A percentile compares a stretch with the other conserved stretches of the same genome.
Evolutionary conservation across 2,329 filamentous ascomycete species (phyloP).

Genomic region (Cercospora brassicicola): DNA sequence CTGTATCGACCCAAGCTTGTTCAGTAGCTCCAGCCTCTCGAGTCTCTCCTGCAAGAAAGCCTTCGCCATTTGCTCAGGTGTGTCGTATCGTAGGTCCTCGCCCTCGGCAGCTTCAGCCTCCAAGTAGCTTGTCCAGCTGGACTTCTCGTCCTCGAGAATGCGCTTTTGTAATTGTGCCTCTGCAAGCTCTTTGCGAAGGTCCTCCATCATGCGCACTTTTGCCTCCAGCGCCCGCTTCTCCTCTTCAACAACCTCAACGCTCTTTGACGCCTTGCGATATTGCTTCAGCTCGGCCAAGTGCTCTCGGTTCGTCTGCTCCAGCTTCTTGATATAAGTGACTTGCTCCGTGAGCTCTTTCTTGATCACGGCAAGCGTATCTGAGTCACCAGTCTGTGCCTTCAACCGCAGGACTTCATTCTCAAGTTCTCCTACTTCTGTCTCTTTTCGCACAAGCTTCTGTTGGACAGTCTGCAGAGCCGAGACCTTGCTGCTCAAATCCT

Average conservation of each 20-base stretch:
- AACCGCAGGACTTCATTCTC: constrained; percentile 81
- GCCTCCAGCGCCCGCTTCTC: constrained; percentile 83
- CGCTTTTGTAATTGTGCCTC: constrained; percentile 82
- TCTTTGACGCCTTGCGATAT: constrained; percentile 76
- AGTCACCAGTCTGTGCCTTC: constrained; percentile 83
- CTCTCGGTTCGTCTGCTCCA: constrained; percentile 79
- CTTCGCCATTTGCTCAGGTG: constrained; percentile 81
- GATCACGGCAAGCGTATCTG: constrained; percentile 80
- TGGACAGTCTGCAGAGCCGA: constrained; percentile 62
- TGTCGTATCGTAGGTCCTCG: constrained; percentile 73
- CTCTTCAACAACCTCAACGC: constrained; percentile 91
- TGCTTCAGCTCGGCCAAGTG: constrained; percentile 78
- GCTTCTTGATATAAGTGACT: constrained; percentile 80
- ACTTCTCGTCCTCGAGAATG: constrained; percentile 81
- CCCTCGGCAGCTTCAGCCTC: constrained; percentile 64
- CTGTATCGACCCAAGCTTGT: constrained; percentile 75
- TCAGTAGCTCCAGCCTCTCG: constrained; percentile 74
- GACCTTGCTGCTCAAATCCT: constrained; percentile 59
- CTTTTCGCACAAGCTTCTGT: constrained; percentile 65
- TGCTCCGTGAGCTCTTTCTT: constrained; percentile 88
- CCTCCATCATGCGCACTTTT: constrained; percentile 71
- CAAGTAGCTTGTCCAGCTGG: constrained; percentile 83
- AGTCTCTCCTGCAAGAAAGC: constrained; percentile 81
- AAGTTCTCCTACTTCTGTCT: constrained; percentile 68
- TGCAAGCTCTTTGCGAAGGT: constrained; percentile 71